Conservation (phyloP, 805 yeast species). For the Torulaspora maleeae region DNA sequence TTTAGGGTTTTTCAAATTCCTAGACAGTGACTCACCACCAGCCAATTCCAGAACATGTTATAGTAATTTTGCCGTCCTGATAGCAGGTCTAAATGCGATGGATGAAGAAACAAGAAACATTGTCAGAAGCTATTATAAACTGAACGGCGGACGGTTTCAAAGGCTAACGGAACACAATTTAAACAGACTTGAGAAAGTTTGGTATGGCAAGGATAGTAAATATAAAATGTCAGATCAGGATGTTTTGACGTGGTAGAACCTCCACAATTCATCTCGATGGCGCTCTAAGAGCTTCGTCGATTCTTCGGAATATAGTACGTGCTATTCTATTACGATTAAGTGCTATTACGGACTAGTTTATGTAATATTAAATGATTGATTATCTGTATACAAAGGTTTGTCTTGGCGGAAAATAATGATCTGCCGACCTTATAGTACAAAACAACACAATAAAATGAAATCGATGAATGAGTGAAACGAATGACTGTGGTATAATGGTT, state of each 20-base stretch:
- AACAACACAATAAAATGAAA: constrained; percentile 6
- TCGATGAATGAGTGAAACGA: constrained; percentile 5
- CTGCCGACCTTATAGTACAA: background rate
- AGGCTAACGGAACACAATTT: constrained; percentile 35
- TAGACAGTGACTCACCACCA: constrained; percentile 37
- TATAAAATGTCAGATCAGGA: constrained; percentile 35
- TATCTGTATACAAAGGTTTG: constrained; percentile 1
- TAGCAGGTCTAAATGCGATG: constrained; percentile 36
- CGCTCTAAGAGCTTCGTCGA: background rate
- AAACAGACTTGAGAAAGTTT: constrained; percentile 33
- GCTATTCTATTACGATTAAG: background rate
- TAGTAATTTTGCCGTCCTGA: constrained; percentile 35
- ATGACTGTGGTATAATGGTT: constrained; percentile 5
- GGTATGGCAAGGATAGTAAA: constrained; percentile 32
- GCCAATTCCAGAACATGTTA: constrained; percentile 35
- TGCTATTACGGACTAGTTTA: constrained; percentile 5
- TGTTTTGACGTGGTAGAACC: constrained; percentile 32
- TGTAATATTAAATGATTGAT: constrained; percentile 8
- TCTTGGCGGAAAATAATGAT: background rate
- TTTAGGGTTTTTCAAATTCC: constrained; percentile 33
- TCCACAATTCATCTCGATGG: background rate
- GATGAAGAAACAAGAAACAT: constrained; percentile 34
- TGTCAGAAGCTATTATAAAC: constrained; percentile 30
- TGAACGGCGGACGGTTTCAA: constrained; percentile 32
- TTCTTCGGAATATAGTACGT: no score